Base-by-base conservation (phyloP, 306 rosid genomes). In the Vicia sativa region DNA sequence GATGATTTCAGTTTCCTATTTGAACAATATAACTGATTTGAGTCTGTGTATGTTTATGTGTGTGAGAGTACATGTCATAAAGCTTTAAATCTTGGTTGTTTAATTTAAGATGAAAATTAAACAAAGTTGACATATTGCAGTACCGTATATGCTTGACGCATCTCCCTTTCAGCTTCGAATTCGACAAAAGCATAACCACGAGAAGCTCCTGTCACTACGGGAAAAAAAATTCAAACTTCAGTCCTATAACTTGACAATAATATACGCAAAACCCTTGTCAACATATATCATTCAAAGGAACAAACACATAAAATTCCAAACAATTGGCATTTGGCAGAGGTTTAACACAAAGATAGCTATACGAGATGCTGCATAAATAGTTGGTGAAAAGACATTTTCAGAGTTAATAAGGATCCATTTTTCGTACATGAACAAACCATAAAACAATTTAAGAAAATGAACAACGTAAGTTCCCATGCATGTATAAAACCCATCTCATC, bases 101-200 rank as follows among this genome's bases (percentile, higher is more conserved):
- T 46, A 39, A 31, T 14, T 58, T 62, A 50, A 38, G 28, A 29
- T 41, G 4, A 60, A 75, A 61, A 7, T 12, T 16, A 14, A 69
- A 31, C 59, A 56, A 59, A 68, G 16, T 15, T 11, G 25, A 78
- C 6, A 70, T 8, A 59, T 73, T 64, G 11, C 2, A 31, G 72
- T 57, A 92, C 96, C 95, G 73, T 83, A 65, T 86, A 89, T 42
- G 96, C 98, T 7, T 76, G 82, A 9, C 67, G 86, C 98, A 92
- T 89, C 84, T 89, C 96, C 72, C 76, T 84, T 55, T 89, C 92
- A 48, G 84, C 83, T 81, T 89, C 92, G 35, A 49, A 92, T 70
- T 92, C 98, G 77, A 92, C 92, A 77, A 92, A 92, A 48, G 95
- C 96, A 89, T 89, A 92, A 54, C 98, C 96, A 12, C 95, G 74